Conservation (phyloP, 2,329 filamentous ascomycete genomes). For the Xylaria sp. region DNA sequence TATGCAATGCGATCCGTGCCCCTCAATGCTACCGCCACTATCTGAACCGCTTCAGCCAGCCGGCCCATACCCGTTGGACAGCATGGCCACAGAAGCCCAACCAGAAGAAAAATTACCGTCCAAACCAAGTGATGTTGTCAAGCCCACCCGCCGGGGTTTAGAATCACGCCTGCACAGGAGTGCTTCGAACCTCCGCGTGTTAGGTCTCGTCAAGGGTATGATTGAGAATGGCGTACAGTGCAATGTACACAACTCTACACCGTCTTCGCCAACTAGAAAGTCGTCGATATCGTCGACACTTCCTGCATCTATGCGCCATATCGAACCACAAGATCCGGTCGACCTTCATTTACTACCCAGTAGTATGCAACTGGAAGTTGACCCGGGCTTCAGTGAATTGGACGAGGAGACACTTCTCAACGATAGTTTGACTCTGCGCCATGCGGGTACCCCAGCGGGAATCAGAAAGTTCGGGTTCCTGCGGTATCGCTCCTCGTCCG, state of each 20-base stretch:
- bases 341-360: slow-evolving; percentile 28
- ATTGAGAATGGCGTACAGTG: slow-evolving; percentile 47
- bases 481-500: slow-evolving; percentile 44
- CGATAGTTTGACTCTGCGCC: slow-evolving; percentile 36
- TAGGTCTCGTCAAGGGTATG: slow-evolving; percentile 45
- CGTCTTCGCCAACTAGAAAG: slow-evolving; percentile 31
- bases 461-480: slow-evolving; percentile 42
- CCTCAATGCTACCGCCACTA: slow-evolving; percentile 14
- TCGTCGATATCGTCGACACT: slow-evolving; percentile 14
- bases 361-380: slow-evolving; percentile 41
- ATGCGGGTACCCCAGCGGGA: slow-evolving; percentile 41
- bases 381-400: slow-evolving; percentile 34
- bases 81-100: neutral
- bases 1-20: slow-evolving; percentile 26
- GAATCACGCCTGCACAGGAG: slow-evolving; percentile 35
- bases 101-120: slow-evolving; percentile 4
- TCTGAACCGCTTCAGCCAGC: slow-evolving; percentile 23
- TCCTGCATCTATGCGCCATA: slow-evolving; percentile 12
- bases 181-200: slow-evolving; percentile 37
- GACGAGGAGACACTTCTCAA: slow-evolving; percentile 36
- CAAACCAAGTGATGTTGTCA: slow-evolving; percentile 14
- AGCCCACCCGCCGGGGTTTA: slow-evolving; percentile 27
- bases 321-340: slow-evolving; percentile 27
- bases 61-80: slow-evolving; percentile 13
- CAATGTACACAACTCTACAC: slow-evolving; percentile 43